These are phyloP conservation scores for Hyaloscypha finlandica DNA, from an alignment of 495 filamentous ascomycete species.

Conservation along the genomic window DNA sequence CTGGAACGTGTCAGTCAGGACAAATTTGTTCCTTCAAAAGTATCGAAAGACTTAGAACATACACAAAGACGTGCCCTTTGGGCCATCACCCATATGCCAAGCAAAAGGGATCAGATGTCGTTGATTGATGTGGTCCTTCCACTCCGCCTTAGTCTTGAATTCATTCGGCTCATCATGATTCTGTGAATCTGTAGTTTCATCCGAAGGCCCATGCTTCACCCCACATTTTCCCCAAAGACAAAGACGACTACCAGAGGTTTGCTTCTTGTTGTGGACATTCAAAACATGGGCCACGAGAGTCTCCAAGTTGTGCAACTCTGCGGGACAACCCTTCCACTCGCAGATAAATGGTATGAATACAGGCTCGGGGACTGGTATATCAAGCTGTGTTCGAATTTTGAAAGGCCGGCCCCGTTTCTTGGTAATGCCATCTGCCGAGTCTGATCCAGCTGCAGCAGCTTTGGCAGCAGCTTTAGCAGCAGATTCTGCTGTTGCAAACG, in stretches of 20 bases:
- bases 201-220: not conserved
- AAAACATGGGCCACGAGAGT: constrained; percentile 62
- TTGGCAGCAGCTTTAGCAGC: constrained; percentile 9
- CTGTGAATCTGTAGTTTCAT: not conserved
- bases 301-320: constrained; percentile 68
- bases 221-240: constrained; percentile 54
- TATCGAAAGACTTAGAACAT: constrained; percentile 31
- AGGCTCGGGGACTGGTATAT: constrained; percentile 15
- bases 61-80: constrained; percentile 50
- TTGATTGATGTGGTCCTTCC: constrained; percentile 54
- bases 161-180: not conserved
- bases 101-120: constrained; percentile 54
- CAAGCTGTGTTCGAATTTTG: constrained; percentile 1
- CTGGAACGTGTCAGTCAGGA: not conserved
- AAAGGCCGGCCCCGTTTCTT: constrained; percentile 21
- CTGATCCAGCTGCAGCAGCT: constrained; percentile 13
- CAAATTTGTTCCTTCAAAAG: not conserved
- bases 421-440: not conserved
- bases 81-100: constrained; percentile 62
- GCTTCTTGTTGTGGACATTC: constrained; percentile 48
- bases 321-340: constrained; percentile 61
- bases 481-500: constrained; percentile 12
- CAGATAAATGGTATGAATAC: constrained; percentile 48
- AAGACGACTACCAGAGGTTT: constrained; percentile 24
- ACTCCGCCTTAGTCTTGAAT: constrained; percentile 38